phyloP scores from a whole-genome alignment of 2,329 filamentous ascomycete species.

The Phoma sp. region DNA sequence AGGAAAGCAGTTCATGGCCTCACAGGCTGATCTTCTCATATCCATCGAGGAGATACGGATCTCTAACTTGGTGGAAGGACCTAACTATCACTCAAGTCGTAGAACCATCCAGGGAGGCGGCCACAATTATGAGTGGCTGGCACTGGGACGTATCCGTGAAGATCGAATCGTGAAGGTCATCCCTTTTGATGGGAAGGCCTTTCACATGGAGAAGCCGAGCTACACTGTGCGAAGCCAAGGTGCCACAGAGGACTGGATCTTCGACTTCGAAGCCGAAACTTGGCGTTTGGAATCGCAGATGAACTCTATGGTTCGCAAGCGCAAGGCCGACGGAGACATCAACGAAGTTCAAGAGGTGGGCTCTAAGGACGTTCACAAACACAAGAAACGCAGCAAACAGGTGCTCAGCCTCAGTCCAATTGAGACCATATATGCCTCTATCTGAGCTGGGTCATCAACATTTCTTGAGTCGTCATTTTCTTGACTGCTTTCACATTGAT shows the following conservation, averaged over 20 bases:
- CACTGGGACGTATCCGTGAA: constrained; percentile 12
- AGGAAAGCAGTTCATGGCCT: background rate
- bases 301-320: background rate
- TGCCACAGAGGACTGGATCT: constrained; percentile 11
- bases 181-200: constrained; percentile 21
- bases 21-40: background rate
- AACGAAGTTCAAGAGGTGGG: background rate
- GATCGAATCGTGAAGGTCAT: constrained; percentile 8
- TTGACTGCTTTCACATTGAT: too few relatives aligned
- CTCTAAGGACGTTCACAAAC: background rate
- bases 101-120: background rate
- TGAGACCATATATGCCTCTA: too few relatives aligned
- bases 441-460: too few relatives aligned
- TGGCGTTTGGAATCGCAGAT: constrained; percentile 9
- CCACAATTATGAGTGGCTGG: constrained; percentile 28
- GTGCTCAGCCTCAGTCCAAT: background rate
- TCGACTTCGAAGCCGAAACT: constrained; percentile 3
- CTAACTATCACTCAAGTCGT: background rate
- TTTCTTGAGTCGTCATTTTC: too few relatives aligned
- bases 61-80: constrained; percentile 2
- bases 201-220: constrained; percentile 6
- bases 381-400: background rate
- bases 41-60: constrained; percentile 11
- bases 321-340: background rate
- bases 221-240: background rate